Evolutionary conservation across 2,329 filamentous ascomycete species (phyloP).

Genomic region (Penicillium polonicum): DNA sequence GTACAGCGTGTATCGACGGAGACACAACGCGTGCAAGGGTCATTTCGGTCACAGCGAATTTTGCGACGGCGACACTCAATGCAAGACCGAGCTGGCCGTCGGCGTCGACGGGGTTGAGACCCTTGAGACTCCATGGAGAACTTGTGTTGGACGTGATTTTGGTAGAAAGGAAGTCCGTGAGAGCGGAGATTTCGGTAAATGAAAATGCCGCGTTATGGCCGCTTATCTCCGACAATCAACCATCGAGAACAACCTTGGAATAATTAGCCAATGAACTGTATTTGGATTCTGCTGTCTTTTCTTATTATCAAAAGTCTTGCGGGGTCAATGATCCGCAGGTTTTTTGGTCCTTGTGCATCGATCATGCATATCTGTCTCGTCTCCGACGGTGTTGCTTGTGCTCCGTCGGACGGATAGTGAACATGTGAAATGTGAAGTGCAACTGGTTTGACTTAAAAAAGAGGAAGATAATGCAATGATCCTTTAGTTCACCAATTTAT

Average conservation of each 20-base stretch:
- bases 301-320: neutral
- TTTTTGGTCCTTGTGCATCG: neutral
- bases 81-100: neutral
- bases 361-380: neutral
- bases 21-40: neutral
- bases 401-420: slow-evolving; percentile 4
- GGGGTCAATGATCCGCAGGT: neutral
- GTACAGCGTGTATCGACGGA: neutral
- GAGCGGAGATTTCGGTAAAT: neutral
- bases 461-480: neutral
- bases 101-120: neutral
- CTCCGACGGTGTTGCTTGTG: slow-evolving; percentile 5
- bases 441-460: neutral
- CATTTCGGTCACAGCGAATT: neutral
- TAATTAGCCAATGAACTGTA: neutral
- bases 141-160: neutral
- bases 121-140: neutral
- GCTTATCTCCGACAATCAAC: neutral
- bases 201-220: neutral
- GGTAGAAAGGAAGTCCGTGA: neutral
- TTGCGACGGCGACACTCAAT: neutral
- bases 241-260: neutral
- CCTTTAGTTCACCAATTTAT: neutral
- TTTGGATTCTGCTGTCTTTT: neutral
- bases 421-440: neutral